Conservation (phyloP, 345 rosid species). For the Hibiscus tridactylites region DNA sequence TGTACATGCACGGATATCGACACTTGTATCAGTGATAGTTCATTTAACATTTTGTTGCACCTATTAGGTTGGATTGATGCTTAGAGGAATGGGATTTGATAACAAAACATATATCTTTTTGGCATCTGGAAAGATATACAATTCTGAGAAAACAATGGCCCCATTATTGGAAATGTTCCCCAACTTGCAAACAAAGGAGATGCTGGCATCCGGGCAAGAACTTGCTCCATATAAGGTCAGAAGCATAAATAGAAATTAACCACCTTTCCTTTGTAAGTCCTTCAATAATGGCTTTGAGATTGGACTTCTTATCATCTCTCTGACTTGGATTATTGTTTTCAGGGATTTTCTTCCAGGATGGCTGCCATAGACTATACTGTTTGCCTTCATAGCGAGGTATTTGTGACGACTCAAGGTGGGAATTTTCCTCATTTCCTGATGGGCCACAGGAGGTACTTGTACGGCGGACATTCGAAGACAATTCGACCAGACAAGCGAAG, state of each 20-base stretch:
- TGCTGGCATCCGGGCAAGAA: conserved; percentile 75
- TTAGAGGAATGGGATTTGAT: conserved; percentile 98
- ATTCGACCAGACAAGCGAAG: conserved; percentile 96
- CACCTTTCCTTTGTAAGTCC: neutral
- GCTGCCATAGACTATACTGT: conserved; percentile 99
- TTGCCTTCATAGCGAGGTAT: conserved; percentile 98
- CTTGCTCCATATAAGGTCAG: conserved; percentile 80
- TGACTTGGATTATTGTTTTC: conserved; percentile 31
- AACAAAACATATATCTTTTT: conserved; percentile 70
- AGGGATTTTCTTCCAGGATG: conserved; percentile 98
- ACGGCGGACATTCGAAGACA: conserved; percentile 92
- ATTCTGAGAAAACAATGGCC: conserved; percentile 81
- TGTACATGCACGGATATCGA: neutral
- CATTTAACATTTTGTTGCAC: conserved; percentile 7
- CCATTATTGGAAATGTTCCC: conserved; percentile 97
- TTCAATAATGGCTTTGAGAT: conserved; percentile 2
- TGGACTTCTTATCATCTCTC: conserved; percentile 10
- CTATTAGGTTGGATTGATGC: conserved; percentile 89
- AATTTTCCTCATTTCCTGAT: conserved; percentile 96
- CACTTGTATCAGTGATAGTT: neutral
- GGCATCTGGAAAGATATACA: conserved; percentile 95
- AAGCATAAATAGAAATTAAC: neutral
- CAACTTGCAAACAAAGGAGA: conserved; percentile 82
- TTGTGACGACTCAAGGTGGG: conserved; percentile 99
- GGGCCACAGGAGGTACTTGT: conserved; percentile 90